Base-by-base conservation (phyloP, 1,284 basidiomycete species). In the Apiotrichum siamense region DNA sequence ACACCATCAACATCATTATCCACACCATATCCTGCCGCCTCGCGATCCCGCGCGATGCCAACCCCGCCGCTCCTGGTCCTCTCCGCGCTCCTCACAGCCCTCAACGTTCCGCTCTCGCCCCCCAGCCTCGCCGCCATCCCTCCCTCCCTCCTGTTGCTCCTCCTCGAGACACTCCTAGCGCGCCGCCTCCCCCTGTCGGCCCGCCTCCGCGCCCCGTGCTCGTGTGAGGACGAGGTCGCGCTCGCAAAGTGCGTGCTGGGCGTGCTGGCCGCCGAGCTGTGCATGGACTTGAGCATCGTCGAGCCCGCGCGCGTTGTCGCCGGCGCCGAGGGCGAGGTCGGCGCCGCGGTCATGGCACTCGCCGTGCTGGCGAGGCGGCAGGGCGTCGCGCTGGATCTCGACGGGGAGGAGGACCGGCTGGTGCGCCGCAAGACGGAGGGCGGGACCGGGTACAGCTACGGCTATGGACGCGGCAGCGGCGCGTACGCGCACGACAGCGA, bases 161-260 rank as follows among this genome's bases (percentile, higher is more conserved):
- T 57, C 23, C 52, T 66, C 35, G 63, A 65, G 35, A 35, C 33
- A 2, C 46, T 65, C 15, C 47, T 64, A n/a, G 31, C 38, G 13
- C 25, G 44, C 13, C 48, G 55, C 23, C 50, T 62, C 12, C 54
- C 60, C 1, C 42, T 64, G 13, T 38, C 56, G 10, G 44, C 52
- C 5, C 12, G 43, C 3, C 44, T 58, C 13, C 52, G 61, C n/a
- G 25, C 20, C 18, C 62, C 60, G 18, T 7, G 38, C 4, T 56
- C 48, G 0, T 17, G 17, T 11, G 37, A 35, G 17, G 61, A 61
- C 27, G 64, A 66, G 47, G 26, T 62, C 6, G 50, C 37, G 10
- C 50, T 64, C 12, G 44, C 62, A 18, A 66, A 69, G 43, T 60
- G 55, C 39, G 24, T 69, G 3, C 46, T 69, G 4, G 66, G 66